Conservation (phyloP, 805 yeast genomes). For the Suhomyces canberraensis region DNA sequence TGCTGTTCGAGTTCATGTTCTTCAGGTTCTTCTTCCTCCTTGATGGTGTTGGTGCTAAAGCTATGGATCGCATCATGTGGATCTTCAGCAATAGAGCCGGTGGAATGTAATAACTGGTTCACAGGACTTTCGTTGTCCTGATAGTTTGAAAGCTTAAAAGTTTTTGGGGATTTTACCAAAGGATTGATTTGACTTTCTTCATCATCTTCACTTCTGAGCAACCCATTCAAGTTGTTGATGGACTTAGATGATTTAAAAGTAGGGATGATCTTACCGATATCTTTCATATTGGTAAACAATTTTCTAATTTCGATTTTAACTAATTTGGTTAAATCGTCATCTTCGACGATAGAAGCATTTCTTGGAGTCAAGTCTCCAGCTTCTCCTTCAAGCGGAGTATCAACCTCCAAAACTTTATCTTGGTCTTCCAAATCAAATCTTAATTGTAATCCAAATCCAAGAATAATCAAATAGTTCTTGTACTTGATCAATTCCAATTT, state of each 20-base stretch:
- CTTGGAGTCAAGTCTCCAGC: not conserved
- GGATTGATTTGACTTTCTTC: slow-evolving; percentile 8
- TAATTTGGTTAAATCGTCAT: slow-evolving; percentile 28
- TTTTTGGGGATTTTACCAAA: slow-evolving; percentile 41
- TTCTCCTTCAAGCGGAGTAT: not conserved
- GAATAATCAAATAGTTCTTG: slow-evolving; percentile 41
- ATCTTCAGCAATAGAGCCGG: slow-evolving; percentile 3
- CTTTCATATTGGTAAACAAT: slow-evolving; percentile 28
- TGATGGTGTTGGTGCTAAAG: slow-evolving; percentile 35
- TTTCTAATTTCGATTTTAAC: slow-evolving; percentile 34
- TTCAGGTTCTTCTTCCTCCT: slow-evolving; percentile 41
- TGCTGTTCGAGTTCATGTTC: slow-evolving; percentile 8
- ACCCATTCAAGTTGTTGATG: slow-evolving; percentile 17
- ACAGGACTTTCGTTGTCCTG: slow-evolving; percentile 37
- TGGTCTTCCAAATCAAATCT: slow-evolving; percentile 41
- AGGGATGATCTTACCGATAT: slow-evolving; percentile 31
- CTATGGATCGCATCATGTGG: slow-evolving; percentile 23
- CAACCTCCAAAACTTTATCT: slow-evolving; percentile 15
- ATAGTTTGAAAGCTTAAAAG: slow-evolving; percentile 34
- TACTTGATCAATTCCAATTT: slow-evolving; percentile 44
- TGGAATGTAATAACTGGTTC: slow-evolving; percentile 28
- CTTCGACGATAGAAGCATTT: slow-evolving; percentile 3
- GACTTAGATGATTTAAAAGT: slow-evolving; percentile 30
- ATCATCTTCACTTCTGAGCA: slow-evolving; percentile 5
- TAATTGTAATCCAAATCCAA: slow-evolving; percentile 47